phyloP scores from a whole-genome alignment of 169 alveolate species.

The Cryptosporidium parvum region DNA sequence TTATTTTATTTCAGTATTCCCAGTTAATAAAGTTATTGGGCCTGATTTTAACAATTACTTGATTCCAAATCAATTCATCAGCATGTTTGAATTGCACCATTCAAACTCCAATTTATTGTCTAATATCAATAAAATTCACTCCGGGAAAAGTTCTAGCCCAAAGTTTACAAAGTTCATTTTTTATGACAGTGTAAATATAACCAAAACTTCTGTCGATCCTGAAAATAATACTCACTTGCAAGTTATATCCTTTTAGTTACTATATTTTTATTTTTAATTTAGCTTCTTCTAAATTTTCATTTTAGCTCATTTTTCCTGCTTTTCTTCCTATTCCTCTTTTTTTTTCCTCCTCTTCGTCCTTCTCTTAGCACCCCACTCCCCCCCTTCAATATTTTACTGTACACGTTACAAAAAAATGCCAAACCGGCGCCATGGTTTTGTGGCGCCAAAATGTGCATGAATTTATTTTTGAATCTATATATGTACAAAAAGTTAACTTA shows the following conservation, averaged over 20 bases:
- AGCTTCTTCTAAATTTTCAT: background rate
- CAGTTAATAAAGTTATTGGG: conserved; percentile 62
- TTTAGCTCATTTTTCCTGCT: background rate
- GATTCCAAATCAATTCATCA: conserved; percentile 20
- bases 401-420: conserved; percentile 6
- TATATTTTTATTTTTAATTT: background rate
- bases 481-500: conserved; percentile 1
- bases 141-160: background rate
- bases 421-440: background rate
- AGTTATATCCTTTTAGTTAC: background rate
- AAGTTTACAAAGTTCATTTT: background rate
- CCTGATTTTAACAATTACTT: conserved; percentile 39
- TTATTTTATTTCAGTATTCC: conserved; percentile 49
- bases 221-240: background rate
- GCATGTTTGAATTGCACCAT: background rate
- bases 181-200: background rate
- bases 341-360: background rate
- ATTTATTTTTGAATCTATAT: conserved; percentile 17
- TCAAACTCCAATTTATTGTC: background rate
- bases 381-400: background rate
- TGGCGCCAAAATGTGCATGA: conserved; percentile 37
- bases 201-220: background rate
- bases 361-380: no score
- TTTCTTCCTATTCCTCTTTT: no score
- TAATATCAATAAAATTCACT: background rate